phyloP scores from a whole-genome alignment of 495 filamentous ascomycete genomes.

The Jackrogersella multiformis region DNA sequence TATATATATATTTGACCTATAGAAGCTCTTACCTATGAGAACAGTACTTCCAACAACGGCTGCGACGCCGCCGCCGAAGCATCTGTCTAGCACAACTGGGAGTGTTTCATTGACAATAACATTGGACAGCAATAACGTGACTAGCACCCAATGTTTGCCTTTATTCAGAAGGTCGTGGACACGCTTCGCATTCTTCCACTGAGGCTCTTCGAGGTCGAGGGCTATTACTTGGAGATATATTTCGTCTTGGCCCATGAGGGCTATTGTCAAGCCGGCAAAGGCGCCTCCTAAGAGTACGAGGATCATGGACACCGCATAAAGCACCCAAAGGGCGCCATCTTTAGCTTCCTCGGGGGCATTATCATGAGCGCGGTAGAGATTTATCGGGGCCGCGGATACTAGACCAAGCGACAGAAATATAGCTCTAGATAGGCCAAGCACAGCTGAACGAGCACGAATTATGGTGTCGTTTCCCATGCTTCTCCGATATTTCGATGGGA shows the following conservation, averaged over 20 bases:
- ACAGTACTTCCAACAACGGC: slow-evolving; percentile 92
- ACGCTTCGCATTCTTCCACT: slow-evolving; percentile 81
- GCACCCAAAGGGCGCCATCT: slow-evolving; percentile 55
- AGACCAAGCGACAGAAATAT: slow-evolving; percentile 52
- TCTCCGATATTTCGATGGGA: slow-evolving; percentile 1
- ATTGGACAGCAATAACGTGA: slow-evolving; percentile 92
- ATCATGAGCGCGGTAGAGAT: slow-evolving; percentile 38
- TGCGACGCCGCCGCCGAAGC: slow-evolving; percentile 92
- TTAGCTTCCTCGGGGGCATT: slow-evolving; percentile 52
- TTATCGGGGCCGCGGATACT: slow-evolving; percentile 48
- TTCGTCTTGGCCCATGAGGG: slow-evolving; percentile 89
- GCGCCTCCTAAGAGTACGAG: slow-evolving; percentile 88
- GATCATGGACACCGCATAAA: slow-evolving; percentile 55
- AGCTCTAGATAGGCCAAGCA: slow-evolving; percentile 52
- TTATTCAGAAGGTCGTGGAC: slow-evolving; percentile 83
- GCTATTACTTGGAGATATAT: slow-evolving; percentile 97
- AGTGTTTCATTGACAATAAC: slow-evolving; percentile 99
- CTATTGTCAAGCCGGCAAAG: slow-evolving; percentile 97
- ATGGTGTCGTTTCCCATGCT: slow-evolving; percentile 48
- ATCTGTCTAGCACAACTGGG: slow-evolving; percentile 92
- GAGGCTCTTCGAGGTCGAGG: slow-evolving; percentile 68
- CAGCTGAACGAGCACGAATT: slow-evolving; percentile 48
- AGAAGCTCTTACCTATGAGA: slow-evolving; percentile 75
- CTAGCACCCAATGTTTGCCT: slow-evolving; percentile 99
- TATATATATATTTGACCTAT: neutral